Base-by-base conservation (phyloP, 768 basidiomycete species). In the Hebeloma cylindrosporum region DNA sequence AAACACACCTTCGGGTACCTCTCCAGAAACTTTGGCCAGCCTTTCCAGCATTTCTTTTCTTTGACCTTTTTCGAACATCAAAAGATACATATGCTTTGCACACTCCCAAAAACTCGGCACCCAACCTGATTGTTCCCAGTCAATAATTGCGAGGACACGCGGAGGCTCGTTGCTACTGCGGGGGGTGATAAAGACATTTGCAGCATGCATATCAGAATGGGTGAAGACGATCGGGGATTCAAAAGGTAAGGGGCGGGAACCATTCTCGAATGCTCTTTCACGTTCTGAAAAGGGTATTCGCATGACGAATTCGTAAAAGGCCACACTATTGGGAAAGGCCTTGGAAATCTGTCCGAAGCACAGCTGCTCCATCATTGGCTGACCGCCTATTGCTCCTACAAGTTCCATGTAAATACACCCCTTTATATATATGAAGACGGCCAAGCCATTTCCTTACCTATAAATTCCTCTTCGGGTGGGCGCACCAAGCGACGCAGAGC, bases 81-180 rank as follows among this genome's bases (percentile, higher is more conserved):
- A 3, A 29, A 18, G 33, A 22, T 32, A 28, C 20, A 25, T 20
- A n/a, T 33, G 16, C 13, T 48, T 52, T 5, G 16, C 20, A 28
- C 31, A 47, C 20, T 48, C 50, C 44, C 49, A 54, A 23, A 47
- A 45, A 10, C 47, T 41, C 13, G 49, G 52, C 52, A 50, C 47
- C 48, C 49, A 51, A 5, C 45, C 53, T 17, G 50, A 38, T 33
- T 47, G 46, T 26, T 51, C 53, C 50, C 53, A 48, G 34, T 54
- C 45, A 25, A 54, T 33, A 13, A 54, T 27, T 3, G 45, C 45
- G 25, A 53, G 36, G 20, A 51, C 40, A n/a, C 45, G 41, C 7
- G 40, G 30, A 7, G 18, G n/a, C 14, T 39, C 34, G 17, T 47
- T 13, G 10, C 6, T 18, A 10, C 29, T 32, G 7, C 29, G 28